Evolutionary conservation across 2,329 filamentous ascomycete species (phyloP), one percentile per base, ranked within the genome.

Genomic region (Hypoxylon sp.): DNA sequence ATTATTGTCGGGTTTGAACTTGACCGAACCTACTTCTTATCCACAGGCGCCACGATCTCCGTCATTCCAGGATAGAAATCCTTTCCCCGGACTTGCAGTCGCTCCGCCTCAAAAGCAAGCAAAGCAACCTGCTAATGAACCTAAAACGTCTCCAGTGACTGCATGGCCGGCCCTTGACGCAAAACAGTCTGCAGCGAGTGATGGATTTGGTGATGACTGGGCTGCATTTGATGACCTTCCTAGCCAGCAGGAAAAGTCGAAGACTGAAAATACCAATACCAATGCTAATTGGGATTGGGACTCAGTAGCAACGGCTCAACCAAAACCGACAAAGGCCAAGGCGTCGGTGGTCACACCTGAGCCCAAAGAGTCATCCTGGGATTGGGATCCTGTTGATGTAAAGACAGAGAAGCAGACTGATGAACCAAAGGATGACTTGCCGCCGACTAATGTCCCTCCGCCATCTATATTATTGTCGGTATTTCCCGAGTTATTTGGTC

Each of bases 391-490:
- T 1, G 80, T 79, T 46, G 82, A 83, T 44, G 71, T 72, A 11
- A 72, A 78, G 47, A 66, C 67, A 11, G 60, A 77, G 55, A 67
- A 76, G 27, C 57, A 69, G 37, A 42, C 56, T 35, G 61, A 68
- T 48, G 54, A 63, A 31, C 53, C 69, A 73, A 73, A 82, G 62
- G 76, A 78, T 42, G 77, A 79, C 4, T 81, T 84, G 24, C 92
- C 93, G 5, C 94, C 94, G 4, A 93, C 90, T 17, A 98, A 97
- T 75, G 89, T 98, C 6, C 95, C 95, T 8, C 95, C 95, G 3
- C 95, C 95, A 0, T 93, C 93, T 0, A 86, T 97, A 19, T 84
- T 98, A 13, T 85, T 98, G 21, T 90, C 92, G 7, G 80, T 93
- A 6, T 93, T 97, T 71, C 89, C 93, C 0, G 83, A 87, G 6